phyloP scores from a whole-genome alignment of 257 asterid genomes.

The Coffea canephora region DNA sequence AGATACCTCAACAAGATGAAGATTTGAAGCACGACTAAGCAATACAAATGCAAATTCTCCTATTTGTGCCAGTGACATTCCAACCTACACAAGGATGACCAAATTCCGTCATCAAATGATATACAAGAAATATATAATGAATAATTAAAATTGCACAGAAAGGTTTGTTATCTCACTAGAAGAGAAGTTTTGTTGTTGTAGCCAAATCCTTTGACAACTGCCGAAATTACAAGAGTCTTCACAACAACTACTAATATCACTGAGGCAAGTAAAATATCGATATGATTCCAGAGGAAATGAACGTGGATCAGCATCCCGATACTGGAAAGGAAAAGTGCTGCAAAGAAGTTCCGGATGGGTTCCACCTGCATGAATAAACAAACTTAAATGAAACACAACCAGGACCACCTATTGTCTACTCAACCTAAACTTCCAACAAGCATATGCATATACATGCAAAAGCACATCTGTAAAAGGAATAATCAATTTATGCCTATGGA shows the following conservation, averaged over 20 bases:
- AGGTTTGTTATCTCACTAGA: conserved; percentile 54
- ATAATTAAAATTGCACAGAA: conserved; percentile 10
- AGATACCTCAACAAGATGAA: conserved; percentile 96
- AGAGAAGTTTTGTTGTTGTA: conserved; percentile 93
- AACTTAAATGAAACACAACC: not conserved
- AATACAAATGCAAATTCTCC: conserved; percentile 98
- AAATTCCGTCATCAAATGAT: conserved; percentile 1
- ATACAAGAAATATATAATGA: conserved; percentile 17
- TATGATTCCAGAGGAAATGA: conserved; percentile 97
- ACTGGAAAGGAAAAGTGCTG: conserved; percentile 98
- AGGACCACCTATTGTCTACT: not conserved
- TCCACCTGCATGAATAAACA: conserved; percentile 62
- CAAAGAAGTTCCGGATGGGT: conserved; percentile 95
- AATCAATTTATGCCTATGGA: not conserved
- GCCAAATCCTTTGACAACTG: conserved; percentile 93
- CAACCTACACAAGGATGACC: conserved; percentile 53
- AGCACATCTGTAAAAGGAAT: not conserved
- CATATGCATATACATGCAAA: not conserved
- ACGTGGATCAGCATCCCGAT: conserved; percentile 99
- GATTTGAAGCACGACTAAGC: conserved; percentile 98
- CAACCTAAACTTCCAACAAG: not conserved
- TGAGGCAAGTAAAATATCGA: conserved; percentile 95
- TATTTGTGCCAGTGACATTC: conserved; percentile 98
- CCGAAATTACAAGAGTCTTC: conserved; percentile 75
- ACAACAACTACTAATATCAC: conserved; percentile 86